Percentiles rank a stretch among this genome's conserved stretches.
phyloP scores from a whole-genome alignment of 768 basidiomycete genomes.

The Russula sp. region DNA sequence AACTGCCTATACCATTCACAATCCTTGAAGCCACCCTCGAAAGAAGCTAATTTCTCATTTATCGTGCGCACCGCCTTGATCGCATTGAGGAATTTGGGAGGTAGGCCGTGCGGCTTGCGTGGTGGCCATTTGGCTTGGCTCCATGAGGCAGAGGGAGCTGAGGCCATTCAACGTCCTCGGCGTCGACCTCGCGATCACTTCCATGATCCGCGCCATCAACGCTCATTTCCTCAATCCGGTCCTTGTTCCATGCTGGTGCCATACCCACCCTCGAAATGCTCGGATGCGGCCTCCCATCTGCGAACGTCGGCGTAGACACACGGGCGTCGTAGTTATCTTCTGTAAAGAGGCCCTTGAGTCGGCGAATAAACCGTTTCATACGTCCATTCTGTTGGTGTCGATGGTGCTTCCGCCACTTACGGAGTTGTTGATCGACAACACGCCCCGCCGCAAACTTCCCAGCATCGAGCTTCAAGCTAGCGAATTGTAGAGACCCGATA shows the following conservation, averaged over 20 bases:
- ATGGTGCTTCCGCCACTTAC: conserved; percentile 3
- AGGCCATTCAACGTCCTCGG: conserved; percentile 2
- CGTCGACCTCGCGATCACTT: not conserved
- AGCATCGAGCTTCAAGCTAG: conserved; percentile 18
- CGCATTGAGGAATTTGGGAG: conserved; percentile 45
- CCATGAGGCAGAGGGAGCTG: not conserved
- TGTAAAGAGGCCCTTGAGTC: not conserved
- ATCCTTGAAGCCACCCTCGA: conserved; percentile 73
- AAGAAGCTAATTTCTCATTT: conserved; percentile 60
- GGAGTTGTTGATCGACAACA: conserved; percentile 1
- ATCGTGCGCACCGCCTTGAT: conserved; percentile 48
- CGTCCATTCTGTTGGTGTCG: not conserved
- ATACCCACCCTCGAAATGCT: not conserved
- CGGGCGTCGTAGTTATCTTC: not conserved
- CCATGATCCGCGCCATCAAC: not conserved
- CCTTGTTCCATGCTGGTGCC: not conserved
- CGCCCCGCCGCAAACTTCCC: conserved; percentile 16
- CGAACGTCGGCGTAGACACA: not conserved
- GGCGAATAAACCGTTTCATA: not conserved
- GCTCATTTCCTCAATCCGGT: not conserved
- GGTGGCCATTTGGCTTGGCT: conserved; percentile 13
- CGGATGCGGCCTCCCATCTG: not conserved
- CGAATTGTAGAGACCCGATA: conserved; percentile 17
- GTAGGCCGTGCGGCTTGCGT: conserved; percentile 19
- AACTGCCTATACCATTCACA: conserved; percentile 85